A percentile compares a stretch with the other conserved stretches of the same genome.
These are phyloP conservation scores for Jatropha podagrica DNA, from an alignment of 441 rosid genomes.

Conservation along the genomic window DNA sequence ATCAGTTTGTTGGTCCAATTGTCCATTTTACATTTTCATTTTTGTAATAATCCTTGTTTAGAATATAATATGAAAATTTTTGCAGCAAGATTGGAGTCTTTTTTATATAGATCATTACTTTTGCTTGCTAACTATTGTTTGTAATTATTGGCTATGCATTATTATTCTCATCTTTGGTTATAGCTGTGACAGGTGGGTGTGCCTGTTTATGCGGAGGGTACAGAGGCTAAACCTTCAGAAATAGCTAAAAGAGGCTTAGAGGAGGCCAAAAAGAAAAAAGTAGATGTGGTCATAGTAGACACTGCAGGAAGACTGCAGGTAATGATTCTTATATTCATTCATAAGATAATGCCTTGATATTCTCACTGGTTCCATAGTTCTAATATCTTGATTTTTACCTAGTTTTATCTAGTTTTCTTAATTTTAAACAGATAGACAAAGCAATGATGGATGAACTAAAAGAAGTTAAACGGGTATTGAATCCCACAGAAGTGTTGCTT, in stretches of 20 bases:
- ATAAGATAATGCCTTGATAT: conserved; percentile 12
- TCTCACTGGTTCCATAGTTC: neutral
- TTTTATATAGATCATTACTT: neutral
- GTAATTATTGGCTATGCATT: neutral
- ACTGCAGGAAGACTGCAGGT: conserved; percentile 99
- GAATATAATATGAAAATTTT: neutral
- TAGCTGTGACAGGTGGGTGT: conserved; percentile 76
- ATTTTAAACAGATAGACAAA: conserved; percentile 76
- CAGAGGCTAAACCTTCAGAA: conserved; percentile 82
- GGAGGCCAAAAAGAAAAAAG: conserved; percentile 80
- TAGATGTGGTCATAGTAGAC: conserved; percentile 90
- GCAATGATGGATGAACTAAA: conserved; percentile 98
- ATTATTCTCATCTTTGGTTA: conserved; percentile 32
- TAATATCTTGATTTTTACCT: conserved; percentile 13
- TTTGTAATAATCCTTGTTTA: too few relatives aligned
- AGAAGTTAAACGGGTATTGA: conserved; percentile 78
- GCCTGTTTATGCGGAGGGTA: conserved; percentile 88
- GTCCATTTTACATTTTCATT: neutral
- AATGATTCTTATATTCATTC: conserved; percentile 13
- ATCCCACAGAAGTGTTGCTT: conserved; percentile 94
- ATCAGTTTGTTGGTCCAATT: neutral
- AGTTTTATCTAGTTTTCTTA: conserved; percentile 17
- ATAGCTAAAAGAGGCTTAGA: conserved; percentile 86
- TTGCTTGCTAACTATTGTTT: neutral
- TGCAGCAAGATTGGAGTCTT: neutral